Evolutionary conservation across 2,329 filamentous ascomycete species (phyloP).

Genomic region (Orbilia oligospora): DNA sequence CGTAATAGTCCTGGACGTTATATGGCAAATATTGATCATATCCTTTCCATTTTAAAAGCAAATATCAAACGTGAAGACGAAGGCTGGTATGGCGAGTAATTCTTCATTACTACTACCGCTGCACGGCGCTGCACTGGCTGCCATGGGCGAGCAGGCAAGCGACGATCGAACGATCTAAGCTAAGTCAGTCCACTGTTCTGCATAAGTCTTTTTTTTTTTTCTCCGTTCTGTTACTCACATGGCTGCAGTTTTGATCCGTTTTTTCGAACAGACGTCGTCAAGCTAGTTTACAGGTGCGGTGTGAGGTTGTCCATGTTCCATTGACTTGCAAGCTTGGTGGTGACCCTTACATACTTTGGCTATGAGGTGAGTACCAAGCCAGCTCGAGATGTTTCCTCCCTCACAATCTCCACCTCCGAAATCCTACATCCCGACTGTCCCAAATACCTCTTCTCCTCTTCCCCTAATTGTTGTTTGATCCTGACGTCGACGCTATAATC

Average conservation of each 20-base stretch:
- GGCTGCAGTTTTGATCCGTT: constrained; percentile 6
- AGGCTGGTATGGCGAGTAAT: constrained; percentile 12
- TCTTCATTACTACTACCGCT: constrained; percentile 8
- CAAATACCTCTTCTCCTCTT: background rate
- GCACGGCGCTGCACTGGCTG: background rate
- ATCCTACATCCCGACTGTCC: background rate
- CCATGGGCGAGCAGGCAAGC: background rate
- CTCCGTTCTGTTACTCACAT: background rate
- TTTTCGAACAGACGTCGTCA: constrained; percentile 5
- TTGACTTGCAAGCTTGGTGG: constrained; percentile 12
- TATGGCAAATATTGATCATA: constrained; percentile 11
- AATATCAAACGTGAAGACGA: constrained; percentile 16
- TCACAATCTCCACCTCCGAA: constrained; percentile 12
- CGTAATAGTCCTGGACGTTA: constrained; percentile 22
- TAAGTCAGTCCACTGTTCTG: constrained; percentile 19
- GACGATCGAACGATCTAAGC: constrained; percentile 17
- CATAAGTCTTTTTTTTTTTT: background rate
- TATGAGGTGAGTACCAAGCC: constrained; percentile 2
- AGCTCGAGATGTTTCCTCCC: constrained; percentile 11
- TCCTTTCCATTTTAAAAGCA: constrained; percentile 6
- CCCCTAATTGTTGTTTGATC: constrained; percentile 5
- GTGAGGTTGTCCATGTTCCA: constrained; percentile 4
- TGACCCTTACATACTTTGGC: constrained; percentile 10
- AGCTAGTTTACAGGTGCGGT: constrained; percentile 7
- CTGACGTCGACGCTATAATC: constrained; percentile 16